Base-by-base conservation (phyloP, 2,329 filamentous ascomycete genomes). In the Hypoxylon sp. region DNA sequence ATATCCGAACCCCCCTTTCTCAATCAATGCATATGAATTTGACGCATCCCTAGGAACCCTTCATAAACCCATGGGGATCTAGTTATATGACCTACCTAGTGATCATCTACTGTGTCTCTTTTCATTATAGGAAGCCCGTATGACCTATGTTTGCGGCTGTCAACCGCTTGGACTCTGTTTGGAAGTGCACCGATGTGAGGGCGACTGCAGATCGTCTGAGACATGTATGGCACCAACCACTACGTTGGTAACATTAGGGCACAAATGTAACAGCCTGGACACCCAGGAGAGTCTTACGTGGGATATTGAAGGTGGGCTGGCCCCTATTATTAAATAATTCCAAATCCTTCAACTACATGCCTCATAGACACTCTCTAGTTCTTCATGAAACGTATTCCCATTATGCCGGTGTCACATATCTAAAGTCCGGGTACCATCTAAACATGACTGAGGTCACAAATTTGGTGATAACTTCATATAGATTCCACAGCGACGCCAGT, bases 361-460 rank as follows among this genome's bases (percentile, higher is more conserved):
- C 55, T 31, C 44, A 30, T 44, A 37, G 6, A 33, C 37, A 31
- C 0, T 13, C 14, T 22, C 40, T 54, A 20, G 44, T 31, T 35
- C 46, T n/a, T 17, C 33, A 58, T 63, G 60, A 67, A 70, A 64
- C 67, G 61, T 58, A 31, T 60, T 60, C 44, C 55, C 42, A 57
- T 35, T 30, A 64, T 58, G 37, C 40, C 17, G 22, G 42, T 14
- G 22, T 49, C 42, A 33, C 55, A 56, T 60, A 62, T 50, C 27
- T 22, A 31, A 40, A 54, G 48, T n/a, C 51, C 48, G 10, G 59
- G 35, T 22, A n/a, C 22, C 40, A 56, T 46, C 31, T n/a, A 58
- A 56, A 25, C 20, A 56, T 40, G 35, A 40, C 40, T 7, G 11
- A 51, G 13, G 42, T n/a, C n/a, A 27, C 14, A 31, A 22, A 13